Evolutionary conservation across 1,284 basidiomycete species (phyloP), one percentile per base, ranked within the genome.

Genomic region (Boletus semigastroideus): DNA sequence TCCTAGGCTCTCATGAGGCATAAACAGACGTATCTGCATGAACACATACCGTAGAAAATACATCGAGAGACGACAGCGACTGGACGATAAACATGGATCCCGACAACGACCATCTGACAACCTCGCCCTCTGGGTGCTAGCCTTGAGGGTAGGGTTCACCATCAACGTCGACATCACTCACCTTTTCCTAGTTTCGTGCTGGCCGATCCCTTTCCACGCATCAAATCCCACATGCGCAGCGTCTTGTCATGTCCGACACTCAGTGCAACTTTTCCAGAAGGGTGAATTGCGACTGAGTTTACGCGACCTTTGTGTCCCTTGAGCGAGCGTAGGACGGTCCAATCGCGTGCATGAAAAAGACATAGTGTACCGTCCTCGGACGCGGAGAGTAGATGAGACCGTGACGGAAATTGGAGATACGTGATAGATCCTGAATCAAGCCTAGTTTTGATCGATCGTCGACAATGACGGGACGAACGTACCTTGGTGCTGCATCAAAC

Each of bases 181-280:
- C 92, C 92, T 72, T 87, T 87, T 16, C 90, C 90, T 5, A 97
- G 72, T 64, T 94, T 92, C 33, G 87, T 89, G 64, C 92, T 94
- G 5, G 92, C 92, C 13, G 86, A 85, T 3, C 92, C 92, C 66
- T 90, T 89, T 1, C 94, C 96, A 42, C 94, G 79, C 91, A 98
- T 97, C 42, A 99, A 75, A 75, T 99, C 96, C 96, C 96, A 99
- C 94, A 98, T 96, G 46, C 94, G 82, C 53, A 98, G 68, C 9
- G 91, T 93, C 55, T 83, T 78, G 66, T 99, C 96, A 62, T 88
- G 88, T 12, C 96, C 96, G 0, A 98, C 94, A 57, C 86, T 92
- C 28, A 99, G 72, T 0, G 90, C 95, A 16, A 98, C 82, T 61
- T 97, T 90, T 3, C 94, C 92, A 0, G 91, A 90, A 0, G 94